Percentiles rank a stretch among this genome's conserved stretches.
Evolutionary conservation across 768 basidiomycete species (phyloP).

Genomic region (Amanita molliuscula): DNA sequence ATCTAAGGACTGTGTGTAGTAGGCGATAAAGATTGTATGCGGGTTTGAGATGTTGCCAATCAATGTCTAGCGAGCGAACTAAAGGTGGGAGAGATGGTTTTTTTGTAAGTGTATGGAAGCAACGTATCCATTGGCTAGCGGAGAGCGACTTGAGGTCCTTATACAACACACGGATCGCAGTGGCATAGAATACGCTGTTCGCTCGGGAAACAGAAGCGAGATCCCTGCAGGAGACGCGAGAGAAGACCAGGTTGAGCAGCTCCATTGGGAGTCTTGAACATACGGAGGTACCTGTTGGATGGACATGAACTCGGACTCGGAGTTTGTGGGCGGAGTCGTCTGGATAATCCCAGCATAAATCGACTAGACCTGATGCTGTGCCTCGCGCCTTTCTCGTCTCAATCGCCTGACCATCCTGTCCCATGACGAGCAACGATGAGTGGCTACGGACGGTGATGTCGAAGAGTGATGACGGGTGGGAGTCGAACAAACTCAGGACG

Average conservation of each 20-base stretch:
- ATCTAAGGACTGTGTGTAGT: constrained; percentile 31
- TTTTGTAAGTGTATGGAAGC: constrained; percentile 29
- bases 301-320: background rate
- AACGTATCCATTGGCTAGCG: constrained; percentile 20
- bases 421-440: background rate
- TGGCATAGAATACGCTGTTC: constrained; percentile 18
- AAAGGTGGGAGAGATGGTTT: constrained; percentile 26
- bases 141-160: constrained; percentile 22
- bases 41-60: constrained; percentile 25
- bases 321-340: background rate
- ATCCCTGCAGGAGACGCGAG: constrained; percentile 11
- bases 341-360: background rate
- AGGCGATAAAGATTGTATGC: constrained; percentile 40
- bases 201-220: constrained; percentile 14
- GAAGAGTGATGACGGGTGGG: background rate
- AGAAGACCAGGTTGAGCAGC: constrained; percentile 20
- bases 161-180: constrained; percentile 21
- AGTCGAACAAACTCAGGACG: background rate
- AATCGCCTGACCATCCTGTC: background rate
- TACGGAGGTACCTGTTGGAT: background rate
- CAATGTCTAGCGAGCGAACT: constrained; percentile 38
- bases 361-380: background rate
- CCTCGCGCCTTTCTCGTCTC: background rate
- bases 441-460: background rate
- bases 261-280: constrained; percentile 19